Percentiles rank a stretch among this genome's conserved stretches.
Evolutionary conservation across 1,284 basidiomycete genomes (phyloP).

Genomic region (Phellopilus nigrolimitatus): DNA sequence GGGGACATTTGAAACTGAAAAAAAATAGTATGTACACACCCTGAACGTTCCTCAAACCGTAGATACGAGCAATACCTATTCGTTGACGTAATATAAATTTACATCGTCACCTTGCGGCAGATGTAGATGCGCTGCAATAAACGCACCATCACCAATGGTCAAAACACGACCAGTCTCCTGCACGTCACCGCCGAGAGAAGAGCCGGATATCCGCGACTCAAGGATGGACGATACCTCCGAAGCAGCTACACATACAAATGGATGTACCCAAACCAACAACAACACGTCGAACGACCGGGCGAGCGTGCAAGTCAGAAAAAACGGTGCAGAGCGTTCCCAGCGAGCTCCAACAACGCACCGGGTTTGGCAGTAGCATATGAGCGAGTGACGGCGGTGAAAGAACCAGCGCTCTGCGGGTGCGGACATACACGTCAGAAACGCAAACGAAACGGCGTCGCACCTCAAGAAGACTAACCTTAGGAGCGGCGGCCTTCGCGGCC

Average conservation of each 20-base stretch:
- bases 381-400: slow-evolving; percentile 55
- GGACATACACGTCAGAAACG: slow-evolving; percentile 23
- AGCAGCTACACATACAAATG: slow-evolving; percentile 61
- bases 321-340: slow-evolving; percentile 1
- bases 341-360: slow-evolving; percentile 50
- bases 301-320: slow-evolving; percentile 12
- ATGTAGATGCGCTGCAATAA: slow-evolving; percentile 6
- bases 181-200: slow-evolving; percentile 86
- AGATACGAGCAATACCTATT: slow-evolving; percentile 99
- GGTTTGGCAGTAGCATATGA: slow-evolving; percentile 98
- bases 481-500: slow-evolving; percentile 47
- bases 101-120: slow-evolving; percentile 4
- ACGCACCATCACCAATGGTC: slow-evolving; percentile 46
- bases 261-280: slow-evolving; percentile 20
- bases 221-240: slow-evolving; percentile 99
- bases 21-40: slow-evolving; percentile 42
- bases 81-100: slow-evolving; percentile 66
- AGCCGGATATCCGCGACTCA: slow-evolving; percentile 96
- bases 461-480: slow-evolving; percentile 48
- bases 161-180: slow-evolving; percentile 99
- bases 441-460: not conserved
- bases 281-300: slow-evolving; percentile 14
- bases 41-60: slow-evolving; percentile 90
- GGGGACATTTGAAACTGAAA: slow-evolving; percentile 17
- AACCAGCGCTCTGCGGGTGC: slow-evolving; percentile 40